Evolutionary conservation across 306 rosid genomes (phyloP).

Genomic region (Lupinus albus): DNA sequence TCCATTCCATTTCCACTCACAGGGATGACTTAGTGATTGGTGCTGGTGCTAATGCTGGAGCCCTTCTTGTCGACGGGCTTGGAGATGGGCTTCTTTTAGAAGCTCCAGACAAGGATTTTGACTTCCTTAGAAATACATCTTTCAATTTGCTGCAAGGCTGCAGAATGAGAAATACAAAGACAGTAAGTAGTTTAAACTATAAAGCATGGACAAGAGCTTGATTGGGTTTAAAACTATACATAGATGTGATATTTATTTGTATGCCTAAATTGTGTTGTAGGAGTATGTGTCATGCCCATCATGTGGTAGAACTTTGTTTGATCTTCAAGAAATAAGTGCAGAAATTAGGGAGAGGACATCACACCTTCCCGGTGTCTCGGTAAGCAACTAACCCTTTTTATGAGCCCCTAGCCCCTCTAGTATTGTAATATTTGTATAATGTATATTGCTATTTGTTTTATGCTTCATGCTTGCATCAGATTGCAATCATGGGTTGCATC

Average conservation of each 20-base stretch:
- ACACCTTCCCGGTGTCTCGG: conserved; percentile 96
- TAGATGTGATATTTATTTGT: conserved; percentile 1
- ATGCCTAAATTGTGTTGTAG: conserved; percentile 53
- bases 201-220: conserved; percentile 14
- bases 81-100: conserved; percentile 74
- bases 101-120: conserved; percentile 67
- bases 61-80: conserved; percentile 94
- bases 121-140: conserved; percentile 70
- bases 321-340: conserved; percentile 96
- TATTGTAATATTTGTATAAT: too few relatives aligned
- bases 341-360: conserved; percentile 88
- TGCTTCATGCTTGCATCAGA: conserved; percentile 47
- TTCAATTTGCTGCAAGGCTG: conserved; percentile 90
- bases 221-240: conserved; percentile 1
- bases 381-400: conserved; percentile 41
- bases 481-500: conserved; percentile 99
- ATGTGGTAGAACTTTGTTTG: conserved; percentile 98
- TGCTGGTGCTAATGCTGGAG: conserved; percentile 90
- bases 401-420: too few relatives aligned
- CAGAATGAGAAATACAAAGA: conserved; percentile 97
- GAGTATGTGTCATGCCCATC: conserved; percentile 99
- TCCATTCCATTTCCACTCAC: conserved; percentile 36
- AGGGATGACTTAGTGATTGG: conserved; percentile 94
- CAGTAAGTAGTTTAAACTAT: conserved; percentile 63
- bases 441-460: background rate